Conservation (phyloP, 2,329 filamentous ascomycete species). For the Sclerotinia minor region DNA sequence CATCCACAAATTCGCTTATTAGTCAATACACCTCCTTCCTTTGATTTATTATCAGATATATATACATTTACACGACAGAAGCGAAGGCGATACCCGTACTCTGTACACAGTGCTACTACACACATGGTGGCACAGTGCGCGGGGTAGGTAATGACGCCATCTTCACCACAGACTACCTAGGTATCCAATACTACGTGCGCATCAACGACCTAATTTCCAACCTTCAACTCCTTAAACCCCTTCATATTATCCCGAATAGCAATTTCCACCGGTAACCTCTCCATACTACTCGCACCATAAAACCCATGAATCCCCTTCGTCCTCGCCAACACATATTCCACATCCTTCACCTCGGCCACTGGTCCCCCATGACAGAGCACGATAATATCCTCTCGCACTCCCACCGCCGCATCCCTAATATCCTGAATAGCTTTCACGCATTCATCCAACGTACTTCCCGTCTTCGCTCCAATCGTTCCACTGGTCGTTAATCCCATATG, state of each 20-base stretch:
- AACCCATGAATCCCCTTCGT: constrained; percentile 69
- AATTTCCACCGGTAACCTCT: constrained; percentile 65
- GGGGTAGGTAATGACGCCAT: too few species aligned
- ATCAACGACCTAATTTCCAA: constrained; percentile 2
- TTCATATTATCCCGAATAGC: constrained; percentile 61
- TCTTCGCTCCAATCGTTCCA: constrained; percentile 64
- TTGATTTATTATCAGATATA: too few species aligned
- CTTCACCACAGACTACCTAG: not conserved
- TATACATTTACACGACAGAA: too few species aligned
- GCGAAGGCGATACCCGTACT: too few species aligned
- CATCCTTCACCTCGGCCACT: constrained; percentile 64
- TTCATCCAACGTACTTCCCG: constrained; percentile 63
- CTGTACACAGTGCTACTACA: too few species aligned
- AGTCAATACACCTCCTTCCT: too few species aligned
- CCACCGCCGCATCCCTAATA: constrained; percentile 60
- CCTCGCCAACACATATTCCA: constrained; percentile 59
- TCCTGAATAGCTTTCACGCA: constrained; percentile 61
- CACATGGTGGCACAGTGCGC: too few species aligned
- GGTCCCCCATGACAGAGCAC: constrained; percentile 71
- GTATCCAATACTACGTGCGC: not conserved
- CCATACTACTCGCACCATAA: constrained; percentile 70
- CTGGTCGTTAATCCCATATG: constrained; percentile 68
- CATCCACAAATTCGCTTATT: too few species aligned
- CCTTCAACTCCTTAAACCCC: constrained; percentile 49
- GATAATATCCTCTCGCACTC: constrained; percentile 59